Conservation (phyloP, 1,284 basidiomycete species). For the Erythrobasidium hasegawianum region DNA sequence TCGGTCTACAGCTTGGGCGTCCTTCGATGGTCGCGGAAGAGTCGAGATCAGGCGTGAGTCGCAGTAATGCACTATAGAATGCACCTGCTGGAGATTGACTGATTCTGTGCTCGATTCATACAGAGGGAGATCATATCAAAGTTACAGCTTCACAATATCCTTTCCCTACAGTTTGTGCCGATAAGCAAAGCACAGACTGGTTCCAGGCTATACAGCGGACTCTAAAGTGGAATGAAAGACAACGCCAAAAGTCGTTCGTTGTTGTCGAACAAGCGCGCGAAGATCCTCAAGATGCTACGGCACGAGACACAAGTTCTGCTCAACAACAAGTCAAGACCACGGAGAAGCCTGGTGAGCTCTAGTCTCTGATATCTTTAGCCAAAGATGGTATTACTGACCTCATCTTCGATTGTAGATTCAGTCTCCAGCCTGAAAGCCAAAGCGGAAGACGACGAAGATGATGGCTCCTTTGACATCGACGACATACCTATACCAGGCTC, state of each 20-base stretch:
- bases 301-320: no score
- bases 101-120: constrained; percentile 2
- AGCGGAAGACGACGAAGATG: constrained; percentile 57
- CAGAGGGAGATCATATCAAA: constrained; percentile 99
- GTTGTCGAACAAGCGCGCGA: constrained; percentile 81
- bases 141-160: constrained; percentile 96
- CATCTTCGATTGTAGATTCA: no score
- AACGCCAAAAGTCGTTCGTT: constrained; percentile 94
- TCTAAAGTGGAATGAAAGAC: constrained; percentile 92
- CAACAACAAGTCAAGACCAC: no score
- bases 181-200: constrained; percentile 97
- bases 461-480: constrained; percentile 72
- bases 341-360: no score
- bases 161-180: constrained; percentile 96
- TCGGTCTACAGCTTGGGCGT: constrained; percentile 96
- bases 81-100: no score
- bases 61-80: no score
- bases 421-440: constrained; percentile 56
- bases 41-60: constrained; percentile 89
- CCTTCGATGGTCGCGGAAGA: constrained; percentile 93
- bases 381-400: no score
- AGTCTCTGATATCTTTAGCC: no score
- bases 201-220: constrained; percentile 95
- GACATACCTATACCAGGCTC: constrained; percentile 51
- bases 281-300: constrained; percentile 40